Evolutionary conservation across 306 rosid species (phyloP).

Genomic region (Canavalia gladiata): DNA sequence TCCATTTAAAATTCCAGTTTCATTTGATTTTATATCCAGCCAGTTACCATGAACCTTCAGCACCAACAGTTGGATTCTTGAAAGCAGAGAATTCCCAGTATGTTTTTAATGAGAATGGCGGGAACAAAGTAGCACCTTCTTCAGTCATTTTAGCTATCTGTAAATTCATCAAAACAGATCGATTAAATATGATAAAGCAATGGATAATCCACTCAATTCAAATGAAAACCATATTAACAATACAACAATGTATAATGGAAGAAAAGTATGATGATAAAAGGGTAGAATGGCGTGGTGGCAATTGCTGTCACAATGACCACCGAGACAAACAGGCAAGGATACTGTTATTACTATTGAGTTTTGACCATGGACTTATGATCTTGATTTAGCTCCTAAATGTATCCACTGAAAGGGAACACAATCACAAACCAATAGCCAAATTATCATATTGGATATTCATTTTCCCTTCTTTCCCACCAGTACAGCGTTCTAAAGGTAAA

Average conservation of each 20-base stretch:
- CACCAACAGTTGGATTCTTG: constrained; percentile 71
- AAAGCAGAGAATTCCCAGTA: constrained; percentile 83
- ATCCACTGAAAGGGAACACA: constrained; percentile 10
- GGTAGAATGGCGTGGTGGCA: no score
- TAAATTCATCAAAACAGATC: constrained; percentile 35
- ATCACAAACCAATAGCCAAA: background rate
- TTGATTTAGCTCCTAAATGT: background rate
- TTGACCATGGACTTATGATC: background rate
- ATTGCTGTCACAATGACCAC: no score
- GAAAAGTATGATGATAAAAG: no score
- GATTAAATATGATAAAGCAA: background rate
- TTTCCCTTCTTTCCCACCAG: background rate
- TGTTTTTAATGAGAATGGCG: constrained; percentile 76
- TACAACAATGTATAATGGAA: background rate
- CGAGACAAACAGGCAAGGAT: background rate
- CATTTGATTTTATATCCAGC: constrained; percentile 1
- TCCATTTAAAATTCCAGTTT: constrained; percentile 13
- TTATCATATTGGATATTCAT: background rate
- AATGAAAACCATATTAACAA: background rate
- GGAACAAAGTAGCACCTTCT: constrained; percentile 68
- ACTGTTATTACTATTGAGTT: background rate
- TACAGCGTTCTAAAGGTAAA: background rate
- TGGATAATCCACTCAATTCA: background rate
- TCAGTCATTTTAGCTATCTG: constrained; percentile 80
- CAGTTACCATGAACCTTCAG: constrained; percentile 81